Conservation (phyloP, 2,329 filamentous ascomycete species). For the Penicillium psychrosexuale region DNA sequence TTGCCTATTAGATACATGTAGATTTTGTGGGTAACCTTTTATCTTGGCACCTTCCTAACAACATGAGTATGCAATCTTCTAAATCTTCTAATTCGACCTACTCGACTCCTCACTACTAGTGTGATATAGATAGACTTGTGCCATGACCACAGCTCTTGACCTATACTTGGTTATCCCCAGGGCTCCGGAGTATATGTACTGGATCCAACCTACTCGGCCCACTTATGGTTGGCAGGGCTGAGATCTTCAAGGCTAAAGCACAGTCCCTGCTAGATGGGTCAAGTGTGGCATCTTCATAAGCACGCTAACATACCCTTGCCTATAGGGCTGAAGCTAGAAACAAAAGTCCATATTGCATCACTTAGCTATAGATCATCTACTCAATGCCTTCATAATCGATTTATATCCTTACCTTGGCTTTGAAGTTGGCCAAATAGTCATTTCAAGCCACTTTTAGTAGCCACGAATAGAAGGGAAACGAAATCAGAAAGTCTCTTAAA, state of each 20-base stretch:
- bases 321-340: constrained; percentile 22
- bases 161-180: not conserved
- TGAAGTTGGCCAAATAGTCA: not conserved
- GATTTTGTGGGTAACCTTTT: too few species aligned
- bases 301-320: constrained; percentile 12
- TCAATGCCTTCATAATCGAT: not conserved
- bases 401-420: too few species aligned
- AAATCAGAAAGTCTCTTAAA: not conserved
- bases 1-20: constrained; percentile 12
- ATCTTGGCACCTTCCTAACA: not conserved
- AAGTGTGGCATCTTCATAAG: not conserved
- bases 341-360: constrained; percentile 9
- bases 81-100: not conserved
- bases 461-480: not conserved
- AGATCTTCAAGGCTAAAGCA: constrained; percentile 3
- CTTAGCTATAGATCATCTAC: not conserved
- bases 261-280: not conserved
- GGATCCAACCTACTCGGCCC: too few species aligned
- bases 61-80: constrained; percentile 5
- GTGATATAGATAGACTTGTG: not conserved
- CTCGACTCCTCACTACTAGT: not conserved
- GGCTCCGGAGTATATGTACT: not conserved
- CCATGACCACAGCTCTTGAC: not conserved
- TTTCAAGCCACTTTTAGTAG: not conserved
- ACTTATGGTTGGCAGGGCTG: not conserved